Base-by-base conservation (phyloP, 140 eudicot species). In the Oenanthe javanica region DNA sequence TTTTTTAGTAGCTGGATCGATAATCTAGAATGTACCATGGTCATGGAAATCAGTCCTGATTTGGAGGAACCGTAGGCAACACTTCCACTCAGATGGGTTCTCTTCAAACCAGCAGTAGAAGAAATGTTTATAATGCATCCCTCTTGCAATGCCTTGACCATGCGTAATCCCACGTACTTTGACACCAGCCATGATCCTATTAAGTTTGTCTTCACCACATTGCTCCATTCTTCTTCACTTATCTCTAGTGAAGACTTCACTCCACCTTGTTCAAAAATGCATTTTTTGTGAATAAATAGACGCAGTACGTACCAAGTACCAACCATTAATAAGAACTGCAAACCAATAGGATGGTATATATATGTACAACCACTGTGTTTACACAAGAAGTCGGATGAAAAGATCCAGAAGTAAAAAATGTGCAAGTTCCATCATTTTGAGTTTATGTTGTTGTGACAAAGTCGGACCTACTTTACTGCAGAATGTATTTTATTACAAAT, bases 151-250 rank as follows among this genome's bases (percentile, higher is more conserved):
- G 72, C 48, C 43, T 27, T 61, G 5, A 70, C 43, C 87, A 84
- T 81, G 5, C 25, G 45, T 31, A 21, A n/a, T 31, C 90, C 69
- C 45, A 85, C 78, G 27, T 74, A 72, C 86, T 87, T 84, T 0
- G 88, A 84, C 43, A 87, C 85, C 81, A 87, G 75, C 91, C 88
- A 85, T 45, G 82, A 18, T 55, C 88, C 91, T n/a, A 71, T 85
- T 72, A 81, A 42, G n/a, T 85, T 87, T 77, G 87, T 87, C 5
- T 15, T 74, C 5, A 74, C 64, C 19, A 76, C 40, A 45, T 11
- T 13, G 13, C 85, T 75, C 88, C 87, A 87, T 48, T 87, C 88
- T 55, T 55, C 54, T 49, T 83, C 85, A 2, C 81, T 3, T 61
- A 75, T 40, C 45, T 79, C 85, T 69, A 85, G 9, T 40, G 87